Evolutionary conservation across 164 flowering plant species (phyloP).

Genomic region (Cinnamomum chago): DNA sequence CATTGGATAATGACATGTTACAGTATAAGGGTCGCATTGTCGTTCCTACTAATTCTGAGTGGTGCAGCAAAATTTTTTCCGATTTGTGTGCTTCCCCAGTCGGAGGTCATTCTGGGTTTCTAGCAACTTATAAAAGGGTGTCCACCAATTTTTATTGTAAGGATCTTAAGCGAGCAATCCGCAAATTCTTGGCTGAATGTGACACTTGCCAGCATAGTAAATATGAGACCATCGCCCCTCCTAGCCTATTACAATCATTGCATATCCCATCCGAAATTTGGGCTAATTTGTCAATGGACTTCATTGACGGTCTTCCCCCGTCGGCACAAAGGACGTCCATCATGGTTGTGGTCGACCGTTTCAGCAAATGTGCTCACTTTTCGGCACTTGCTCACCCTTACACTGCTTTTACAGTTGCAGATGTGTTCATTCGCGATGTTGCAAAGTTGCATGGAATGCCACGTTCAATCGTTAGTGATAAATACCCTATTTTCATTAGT

Average conservation of each 20-base stretch:
- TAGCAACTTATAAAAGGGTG: background rate
- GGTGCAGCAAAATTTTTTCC: background rate
- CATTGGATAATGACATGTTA: background rate
- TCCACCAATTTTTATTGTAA: background rate
- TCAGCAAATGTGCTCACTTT: conserved; percentile 1
- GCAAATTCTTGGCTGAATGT: background rate
- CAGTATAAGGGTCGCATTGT: background rate
- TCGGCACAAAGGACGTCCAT: background rate
- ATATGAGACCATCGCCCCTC: background rate
- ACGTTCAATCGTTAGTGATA: background rate
- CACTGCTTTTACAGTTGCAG: background rate
- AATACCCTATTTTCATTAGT: too few species aligned
- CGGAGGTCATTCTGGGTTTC: background rate
- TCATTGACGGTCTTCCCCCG: background rate
- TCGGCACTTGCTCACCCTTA: background rate
- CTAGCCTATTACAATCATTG: background rate
- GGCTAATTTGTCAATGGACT: background rate
- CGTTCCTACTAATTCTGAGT: background rate
- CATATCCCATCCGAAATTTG: background rate
- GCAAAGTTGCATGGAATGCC: background rate
- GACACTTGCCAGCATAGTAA: background rate
- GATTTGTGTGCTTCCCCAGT: background rate
- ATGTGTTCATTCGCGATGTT: background rate
- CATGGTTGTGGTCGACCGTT: background rate
- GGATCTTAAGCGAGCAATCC: background rate